Evolutionary conservation across 345 rosid genomes (phyloP).

Genomic region (Lagerstroemia speciosa): DNA sequence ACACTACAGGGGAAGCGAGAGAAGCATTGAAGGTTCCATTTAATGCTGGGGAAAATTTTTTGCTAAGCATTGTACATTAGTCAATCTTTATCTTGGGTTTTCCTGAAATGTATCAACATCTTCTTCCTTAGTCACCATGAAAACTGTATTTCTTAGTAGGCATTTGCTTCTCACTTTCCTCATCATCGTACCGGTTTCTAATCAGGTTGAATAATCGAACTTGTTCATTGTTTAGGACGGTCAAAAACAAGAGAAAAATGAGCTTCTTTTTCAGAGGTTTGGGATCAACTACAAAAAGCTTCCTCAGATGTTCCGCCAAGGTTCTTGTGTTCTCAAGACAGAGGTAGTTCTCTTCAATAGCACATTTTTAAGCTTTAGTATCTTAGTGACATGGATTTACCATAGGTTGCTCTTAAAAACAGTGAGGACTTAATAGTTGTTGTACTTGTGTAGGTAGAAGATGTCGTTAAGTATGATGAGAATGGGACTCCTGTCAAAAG

Average conservation of each 20-base stretch:
- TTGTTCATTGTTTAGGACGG: constrained; percentile 44
- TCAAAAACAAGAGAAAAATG: constrained; percentile 74
- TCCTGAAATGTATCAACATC: not conserved
- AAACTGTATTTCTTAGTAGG: not conserved
- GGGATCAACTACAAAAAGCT: constrained; percentile 65
- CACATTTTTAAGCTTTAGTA: not conserved
- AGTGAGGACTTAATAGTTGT: not conserved
- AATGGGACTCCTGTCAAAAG: constrained; percentile 66
- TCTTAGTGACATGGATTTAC: not conserved
- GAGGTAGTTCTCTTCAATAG: constrained; percentile 36
- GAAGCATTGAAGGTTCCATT: constrained; percentile 50
- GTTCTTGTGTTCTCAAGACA: constrained; percentile 61
- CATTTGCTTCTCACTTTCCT: not conserved
- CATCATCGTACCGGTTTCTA: not conserved
- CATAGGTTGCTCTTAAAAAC: not conserved
- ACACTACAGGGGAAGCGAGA: constrained; percentile 44
- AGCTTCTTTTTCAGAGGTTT: constrained; percentile 69
- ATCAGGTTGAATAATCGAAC: not conserved
- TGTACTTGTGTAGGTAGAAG: constrained; percentile 44
- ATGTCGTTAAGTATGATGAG: constrained; percentile 57
- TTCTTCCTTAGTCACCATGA: not conserved
- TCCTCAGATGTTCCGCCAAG: constrained; percentile 74
- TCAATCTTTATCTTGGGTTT: not conserved
- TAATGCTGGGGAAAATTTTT: not conserved
- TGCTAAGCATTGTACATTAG: not conserved